Evolutionary conservation across 2,329 filamentous ascomycete species (phyloP).

Genomic region (Neonectria neomacrospora): DNA sequence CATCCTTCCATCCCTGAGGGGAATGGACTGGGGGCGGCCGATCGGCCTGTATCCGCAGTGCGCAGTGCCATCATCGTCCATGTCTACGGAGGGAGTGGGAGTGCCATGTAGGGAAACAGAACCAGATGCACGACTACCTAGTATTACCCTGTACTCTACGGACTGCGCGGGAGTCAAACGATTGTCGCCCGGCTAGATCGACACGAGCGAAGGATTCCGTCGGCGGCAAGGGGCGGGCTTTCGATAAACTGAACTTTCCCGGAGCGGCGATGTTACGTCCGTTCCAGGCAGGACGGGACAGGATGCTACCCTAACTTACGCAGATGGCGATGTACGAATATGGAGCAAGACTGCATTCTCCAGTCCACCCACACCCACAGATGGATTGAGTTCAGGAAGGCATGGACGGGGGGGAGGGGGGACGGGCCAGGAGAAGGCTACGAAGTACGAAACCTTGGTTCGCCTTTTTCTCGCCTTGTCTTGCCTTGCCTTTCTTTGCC

Average conservation of each 20-base stretch:
- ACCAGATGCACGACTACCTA: not conserved
- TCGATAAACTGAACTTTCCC: constrained; percentile 20
- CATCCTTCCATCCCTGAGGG: constrained; percentile 21
- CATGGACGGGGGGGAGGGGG: not conserved
- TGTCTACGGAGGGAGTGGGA: no score
- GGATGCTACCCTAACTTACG: constrained; percentile 6
- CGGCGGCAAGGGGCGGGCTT: constrained; percentile 20
- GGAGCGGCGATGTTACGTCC: constrained; percentile 22
- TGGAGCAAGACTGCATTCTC: constrained; percentile 2
- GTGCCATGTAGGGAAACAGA: constrained; percentile 11
- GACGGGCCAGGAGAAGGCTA: constrained; percentile 19
- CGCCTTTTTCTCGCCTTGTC: not conserved
- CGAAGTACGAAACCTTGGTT: constrained; percentile 26
- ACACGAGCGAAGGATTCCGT: constrained; percentile 33
- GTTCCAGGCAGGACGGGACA: constrained; percentile 21
- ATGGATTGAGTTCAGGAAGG: constrained; percentile 15
- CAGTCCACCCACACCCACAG: not conserved
- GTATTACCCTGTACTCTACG: not conserved
- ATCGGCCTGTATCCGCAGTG: constrained; percentile 39
- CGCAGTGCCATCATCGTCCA: constrained; percentile 11
- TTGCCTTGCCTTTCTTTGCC: not conserved
- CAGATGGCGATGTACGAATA: not conserved
- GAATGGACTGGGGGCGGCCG: constrained; percentile 30
- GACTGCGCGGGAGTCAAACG: constrained; percentile 17
- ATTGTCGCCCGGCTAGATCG: constrained; percentile 35